Evolutionary conservation across 2,329 filamentous ascomycete species (phyloP).

Genomic region (Neonectria coccinea): DNA sequence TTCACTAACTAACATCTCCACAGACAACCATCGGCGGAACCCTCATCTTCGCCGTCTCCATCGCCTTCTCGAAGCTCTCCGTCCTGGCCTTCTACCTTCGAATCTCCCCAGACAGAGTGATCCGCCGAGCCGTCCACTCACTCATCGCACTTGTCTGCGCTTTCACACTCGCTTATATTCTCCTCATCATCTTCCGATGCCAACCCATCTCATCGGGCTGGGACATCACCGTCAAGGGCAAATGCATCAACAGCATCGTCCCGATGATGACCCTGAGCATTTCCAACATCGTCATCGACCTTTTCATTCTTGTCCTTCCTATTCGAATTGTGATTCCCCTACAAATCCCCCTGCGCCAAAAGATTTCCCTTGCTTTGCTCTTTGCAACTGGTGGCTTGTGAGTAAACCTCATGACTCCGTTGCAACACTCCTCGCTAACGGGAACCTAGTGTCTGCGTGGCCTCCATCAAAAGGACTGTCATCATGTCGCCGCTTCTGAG

Average conservation of each 20-base stretch:
- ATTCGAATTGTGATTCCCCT: constrained; percentile 58
- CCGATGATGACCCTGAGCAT: constrained; percentile 42
- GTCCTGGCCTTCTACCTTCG: constrained; percentile 61
- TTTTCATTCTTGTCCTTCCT: constrained; percentile 59
- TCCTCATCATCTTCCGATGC: constrained; percentile 56
- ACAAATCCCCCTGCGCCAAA: constrained; percentile 61
- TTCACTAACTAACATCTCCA: background rate
- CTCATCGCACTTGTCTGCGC: constrained; percentile 52
- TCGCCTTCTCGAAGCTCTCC: constrained; percentile 57
- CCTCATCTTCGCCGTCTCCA: constrained; percentile 55
- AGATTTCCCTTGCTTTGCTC: constrained; percentile 60
- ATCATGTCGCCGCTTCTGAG: constrained; percentile 42
- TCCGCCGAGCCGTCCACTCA: constrained; percentile 38
- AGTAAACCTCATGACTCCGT: constrained; percentile 13
- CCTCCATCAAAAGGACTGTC: constrained; percentile 46
- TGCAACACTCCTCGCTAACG: background rate
- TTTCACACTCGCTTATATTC: constrained; percentile 56
- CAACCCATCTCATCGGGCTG: constrained; percentile 56
- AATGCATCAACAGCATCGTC: constrained; percentile 55
- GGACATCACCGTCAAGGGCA: constrained; percentile 52
- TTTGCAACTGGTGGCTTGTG: constrained; percentile 53
- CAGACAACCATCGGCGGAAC: constrained; percentile 52
- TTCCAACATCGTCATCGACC: constrained; percentile 60
- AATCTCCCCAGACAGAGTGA: constrained; percentile 47
- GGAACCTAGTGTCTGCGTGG: constrained; percentile 41